Percentiles rank a stretch among this genome's conserved stretches.
phyloP scores from a whole-genome alignment of 495 filamentous ascomycete species.

The Neurospora sp. region DNA sequence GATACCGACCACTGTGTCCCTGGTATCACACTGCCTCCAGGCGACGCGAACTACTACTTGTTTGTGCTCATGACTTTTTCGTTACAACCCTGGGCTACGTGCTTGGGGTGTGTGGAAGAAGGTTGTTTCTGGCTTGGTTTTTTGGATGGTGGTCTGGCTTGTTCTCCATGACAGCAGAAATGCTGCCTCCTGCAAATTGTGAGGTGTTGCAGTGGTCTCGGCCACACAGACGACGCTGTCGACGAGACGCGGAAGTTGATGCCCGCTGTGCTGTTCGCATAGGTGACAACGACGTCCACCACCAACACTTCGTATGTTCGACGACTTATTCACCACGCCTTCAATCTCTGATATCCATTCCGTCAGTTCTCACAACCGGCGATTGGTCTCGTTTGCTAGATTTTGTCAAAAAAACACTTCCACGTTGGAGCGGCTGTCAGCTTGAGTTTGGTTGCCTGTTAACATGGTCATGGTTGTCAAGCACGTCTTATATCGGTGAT shows the following conservation, averaged over 20 bases:
- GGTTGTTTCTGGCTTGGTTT: neutral
- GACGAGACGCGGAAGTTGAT: neutral
- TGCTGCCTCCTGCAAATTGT: neutral
- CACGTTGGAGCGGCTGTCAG: neutral
- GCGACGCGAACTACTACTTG: constrained; percentile 15
- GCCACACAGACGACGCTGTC: neutral
- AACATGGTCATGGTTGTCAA: neutral
- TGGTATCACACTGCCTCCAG: constrained; percentile 26
- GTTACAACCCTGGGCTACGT: constrained; percentile 15
- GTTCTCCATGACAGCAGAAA: neutral
- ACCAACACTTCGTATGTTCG: neutral
- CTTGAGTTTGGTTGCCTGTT: neutral
- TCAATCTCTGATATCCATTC: neutral
- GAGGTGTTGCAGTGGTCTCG: neutral
- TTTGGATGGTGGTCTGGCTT: neutral
- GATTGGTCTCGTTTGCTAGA: neutral
- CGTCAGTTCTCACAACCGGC: neutral
- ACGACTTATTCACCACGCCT: neutral
- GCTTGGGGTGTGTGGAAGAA: constrained; percentile 23
- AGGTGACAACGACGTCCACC: neutral
- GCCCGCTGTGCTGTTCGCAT: neutral
- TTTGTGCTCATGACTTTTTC: constrained; percentile 11
- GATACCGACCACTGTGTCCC: constrained; percentile 19
- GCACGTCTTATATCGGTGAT: neutral
- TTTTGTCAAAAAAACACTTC: neutral